A percentile compares a stretch with the other conserved stretches of the same genome.
phyloP scores from a whole-genome alignment of 129 eudicot genomes.

The Escallonia rubra region DNA sequence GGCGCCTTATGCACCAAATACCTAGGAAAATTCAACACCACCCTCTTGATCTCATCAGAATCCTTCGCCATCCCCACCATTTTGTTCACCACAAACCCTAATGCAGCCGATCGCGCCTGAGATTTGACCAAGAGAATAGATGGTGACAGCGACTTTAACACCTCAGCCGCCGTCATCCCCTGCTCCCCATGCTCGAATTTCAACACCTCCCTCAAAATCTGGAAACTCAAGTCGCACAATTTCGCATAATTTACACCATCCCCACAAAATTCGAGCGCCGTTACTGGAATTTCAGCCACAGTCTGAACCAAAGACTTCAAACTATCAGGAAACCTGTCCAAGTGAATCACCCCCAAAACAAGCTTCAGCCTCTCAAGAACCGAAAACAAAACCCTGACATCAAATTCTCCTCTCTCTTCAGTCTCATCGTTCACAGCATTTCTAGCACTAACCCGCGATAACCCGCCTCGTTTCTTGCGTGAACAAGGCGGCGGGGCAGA shows the following conservation, averaged over 20 bases:
- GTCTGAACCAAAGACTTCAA: constrained; percentile 76
- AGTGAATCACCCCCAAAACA: constrained; percentile 68
- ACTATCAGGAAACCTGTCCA: constrained; percentile 87
- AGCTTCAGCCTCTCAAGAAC: constrained; percentile 62
- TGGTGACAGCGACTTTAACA: constrained; percentile 58
- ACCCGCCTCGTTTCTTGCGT: constrained; percentile 29
- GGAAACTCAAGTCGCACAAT: constrained; percentile 46
- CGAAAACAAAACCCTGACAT: constrained; percentile 55
- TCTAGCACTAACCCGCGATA: not conserved
- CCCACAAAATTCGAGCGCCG: constrained; percentile 53
- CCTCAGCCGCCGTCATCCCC: constrained; percentile 63
- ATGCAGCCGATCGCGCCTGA: constrained; percentile 49
- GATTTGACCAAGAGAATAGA: constrained; percentile 51
- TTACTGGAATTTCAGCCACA: constrained; percentile 50
- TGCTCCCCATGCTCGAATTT: constrained; percentile 77
- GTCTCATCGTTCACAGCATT: constrained; percentile 15
- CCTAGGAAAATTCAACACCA: constrained; percentile 60
- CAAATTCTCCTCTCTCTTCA: constrained; percentile 33
- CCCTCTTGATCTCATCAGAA: constrained; percentile 51
- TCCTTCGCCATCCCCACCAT: constrained; percentile 47
- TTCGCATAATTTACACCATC: constrained; percentile 35
- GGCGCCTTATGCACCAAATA: constrained; percentile 74
- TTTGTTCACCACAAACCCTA: constrained; percentile 50
- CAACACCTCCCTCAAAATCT: constrained; percentile 57
- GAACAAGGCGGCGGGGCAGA: constrained; percentile 9